These are phyloP conservation scores for Pleurotus eryngii DNA, from an alignment of 768 basidiomycete genomes.

Conservation along the genomic window DNA sequence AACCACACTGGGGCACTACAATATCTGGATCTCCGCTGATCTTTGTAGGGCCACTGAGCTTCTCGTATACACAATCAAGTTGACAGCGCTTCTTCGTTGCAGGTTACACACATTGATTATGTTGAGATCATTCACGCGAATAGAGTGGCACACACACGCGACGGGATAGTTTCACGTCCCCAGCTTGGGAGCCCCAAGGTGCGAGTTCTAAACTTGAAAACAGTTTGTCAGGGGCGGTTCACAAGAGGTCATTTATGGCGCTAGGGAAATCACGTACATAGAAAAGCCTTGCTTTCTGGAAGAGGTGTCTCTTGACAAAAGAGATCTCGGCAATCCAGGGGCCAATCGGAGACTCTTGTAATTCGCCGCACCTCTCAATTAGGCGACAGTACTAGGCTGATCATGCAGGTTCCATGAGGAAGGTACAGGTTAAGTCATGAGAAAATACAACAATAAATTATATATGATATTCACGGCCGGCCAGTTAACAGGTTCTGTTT, in stretches of 20 bases:
- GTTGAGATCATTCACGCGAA: neutral
- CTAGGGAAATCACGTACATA: slow-evolving; percentile 7
- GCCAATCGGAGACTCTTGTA: neutral
- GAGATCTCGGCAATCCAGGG: slow-evolving; percentile 7
- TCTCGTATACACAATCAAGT: neutral
- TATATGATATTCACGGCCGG: slow-evolving; percentile 4
- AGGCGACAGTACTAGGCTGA: neutral
- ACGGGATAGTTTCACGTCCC: neutral
- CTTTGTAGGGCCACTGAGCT: slow-evolving; percentile 5
- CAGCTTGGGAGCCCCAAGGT: neutral
- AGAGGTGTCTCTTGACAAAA: slow-evolving; percentile 5
- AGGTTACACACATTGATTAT: slow-evolving; percentile 1
- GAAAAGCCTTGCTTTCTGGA: slow-evolving; percentile 6
- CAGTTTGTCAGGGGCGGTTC: slow-evolving; percentile 4
- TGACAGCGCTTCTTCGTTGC: neutral
- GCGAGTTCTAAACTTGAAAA: slow-evolving; percentile 4
- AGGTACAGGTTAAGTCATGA: slow-evolving; percentile 4
- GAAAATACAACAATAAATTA: slow-evolving; percentile 9
- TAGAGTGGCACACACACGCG: neutral
- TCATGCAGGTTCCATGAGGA: slow-evolving; percentile 5
- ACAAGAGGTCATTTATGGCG: slow-evolving; percentile 5
- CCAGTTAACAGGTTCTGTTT: neutral
- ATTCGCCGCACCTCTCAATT: slow-evolving; percentile 1
- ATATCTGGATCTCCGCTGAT: slow-evolving; percentile 8
- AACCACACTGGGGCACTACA: slow-evolving; percentile 7